Percentiles rank a stretch among this genome's conserved stretches.
These are phyloP conservation scores for Petrea volubilis DNA, from an alignment of 257 asterid genomes.

Conservation along the genomic window DNA sequence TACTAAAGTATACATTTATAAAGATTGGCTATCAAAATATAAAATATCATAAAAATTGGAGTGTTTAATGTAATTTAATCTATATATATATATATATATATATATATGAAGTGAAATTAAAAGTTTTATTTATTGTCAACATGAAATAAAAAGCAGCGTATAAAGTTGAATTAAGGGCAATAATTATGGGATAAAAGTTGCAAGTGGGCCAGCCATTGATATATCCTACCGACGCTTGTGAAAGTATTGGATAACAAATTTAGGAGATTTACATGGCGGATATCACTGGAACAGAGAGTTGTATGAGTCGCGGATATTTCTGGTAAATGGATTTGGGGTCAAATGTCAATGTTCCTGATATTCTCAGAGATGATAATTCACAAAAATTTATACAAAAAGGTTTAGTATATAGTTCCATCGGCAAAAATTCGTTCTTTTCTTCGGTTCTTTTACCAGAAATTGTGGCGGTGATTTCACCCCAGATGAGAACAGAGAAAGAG, in stretches of 20 bases:
- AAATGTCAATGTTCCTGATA: no score
- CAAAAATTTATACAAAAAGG: not conserved
- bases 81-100: no score
- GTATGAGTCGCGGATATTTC: slow-evolving; percentile 13
- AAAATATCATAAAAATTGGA: no score
- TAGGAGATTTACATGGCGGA: slow-evolving; percentile 11
- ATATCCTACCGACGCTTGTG: slow-evolving; percentile 31
- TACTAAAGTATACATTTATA: no score
- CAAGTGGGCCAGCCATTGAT: not conserved
- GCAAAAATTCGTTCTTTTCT: not conserved
- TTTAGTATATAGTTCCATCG: no score
- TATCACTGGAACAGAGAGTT: not conserved
- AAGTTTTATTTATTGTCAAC: not conserved
- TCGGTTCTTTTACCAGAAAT: slow-evolving; percentile 2
- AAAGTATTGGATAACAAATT: slow-evolving; percentile 2
- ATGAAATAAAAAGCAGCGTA: not conserved
- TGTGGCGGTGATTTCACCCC: slow-evolving; percentile 29
- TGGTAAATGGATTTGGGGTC: not conserved
- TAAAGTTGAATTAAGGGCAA: not conserved
- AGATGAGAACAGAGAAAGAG: not conserved
- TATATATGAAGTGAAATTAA: not conserved
- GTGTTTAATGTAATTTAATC: no score
- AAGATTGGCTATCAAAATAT: no score
- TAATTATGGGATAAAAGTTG: not conserved
- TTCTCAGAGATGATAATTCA: no score